phyloP scores from a whole-genome alignment of 176 grass and related monocot genomes.

The Pontederia paniculata region DNA sequence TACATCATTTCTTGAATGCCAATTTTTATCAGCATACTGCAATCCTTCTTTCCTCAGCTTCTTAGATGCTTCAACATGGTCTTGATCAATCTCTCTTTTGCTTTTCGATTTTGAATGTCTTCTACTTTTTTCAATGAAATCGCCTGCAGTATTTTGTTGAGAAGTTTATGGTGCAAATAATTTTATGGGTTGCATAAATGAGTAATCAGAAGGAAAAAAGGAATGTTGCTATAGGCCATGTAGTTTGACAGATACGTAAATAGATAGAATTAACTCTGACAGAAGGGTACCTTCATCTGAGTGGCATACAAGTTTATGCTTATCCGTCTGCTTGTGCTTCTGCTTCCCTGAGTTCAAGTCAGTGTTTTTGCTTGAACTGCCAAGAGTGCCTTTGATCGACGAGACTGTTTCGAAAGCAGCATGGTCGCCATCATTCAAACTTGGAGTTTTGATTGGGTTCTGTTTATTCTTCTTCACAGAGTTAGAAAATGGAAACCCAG shows the following conservation, averaged over 20 bases:
- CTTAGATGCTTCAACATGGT: constrained; percentile 57
- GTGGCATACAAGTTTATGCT: constrained; percentile 39
- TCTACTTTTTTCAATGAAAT: constrained; percentile 37
- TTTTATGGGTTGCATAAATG: background rate
- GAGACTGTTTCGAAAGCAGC: constrained; percentile 22
- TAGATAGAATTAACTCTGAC: background rate
- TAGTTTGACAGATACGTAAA: background rate
- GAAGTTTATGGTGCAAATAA: no score
- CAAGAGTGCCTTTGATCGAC: constrained; percentile 25
- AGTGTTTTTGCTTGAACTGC: constrained; percentile 35
- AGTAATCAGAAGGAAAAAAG: constrained; percentile 5
- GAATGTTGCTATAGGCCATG: constrained; percentile 2
- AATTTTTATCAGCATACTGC: constrained; percentile 32
- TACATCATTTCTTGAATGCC: constrained; percentile 23
- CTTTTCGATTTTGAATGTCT: constrained; percentile 75
- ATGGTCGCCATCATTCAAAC: constrained; percentile 18
- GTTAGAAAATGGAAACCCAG: constrained; percentile 30
- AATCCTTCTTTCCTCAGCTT: constrained; percentile 66
- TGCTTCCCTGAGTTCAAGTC: constrained; percentile 46
- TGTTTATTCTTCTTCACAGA: constrained; percentile 31
- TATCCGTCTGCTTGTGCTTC: constrained; percentile 24
- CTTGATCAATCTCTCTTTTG: constrained; percentile 53
- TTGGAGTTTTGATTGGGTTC: constrained; percentile 21
- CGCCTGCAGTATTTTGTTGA: constrained; percentile 57
- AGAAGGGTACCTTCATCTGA: constrained; percentile 70